Conservation (phyloP, 257 asterid genomes). For the Capsicum chinense region DNA sequence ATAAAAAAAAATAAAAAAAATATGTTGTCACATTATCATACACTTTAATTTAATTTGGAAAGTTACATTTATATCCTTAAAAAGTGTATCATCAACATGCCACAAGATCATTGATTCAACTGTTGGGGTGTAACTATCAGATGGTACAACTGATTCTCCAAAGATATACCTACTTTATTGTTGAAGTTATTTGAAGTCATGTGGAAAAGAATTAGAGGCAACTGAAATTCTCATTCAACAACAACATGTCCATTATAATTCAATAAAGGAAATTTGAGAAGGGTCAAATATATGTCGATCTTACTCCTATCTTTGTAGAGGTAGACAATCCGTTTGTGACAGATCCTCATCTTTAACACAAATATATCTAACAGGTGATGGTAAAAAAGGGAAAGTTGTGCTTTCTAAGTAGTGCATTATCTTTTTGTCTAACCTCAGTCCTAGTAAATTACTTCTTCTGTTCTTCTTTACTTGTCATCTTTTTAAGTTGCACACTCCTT, state of each 20-base stretch:
- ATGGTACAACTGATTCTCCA: not conserved
- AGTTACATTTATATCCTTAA: not conserved
- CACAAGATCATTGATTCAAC: not conserved
- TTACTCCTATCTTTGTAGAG: too few species aligned
- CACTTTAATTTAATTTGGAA: not conserved
- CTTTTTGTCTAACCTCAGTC: not conserved
- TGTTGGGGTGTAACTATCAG: constrained; percentile 17
- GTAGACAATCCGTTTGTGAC: too few species aligned
- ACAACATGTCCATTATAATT: too few species aligned
- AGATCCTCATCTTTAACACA: too few species aligned
- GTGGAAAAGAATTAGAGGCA: not conserved
- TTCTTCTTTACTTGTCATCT: too few species aligned
- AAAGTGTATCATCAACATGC: not conserved
- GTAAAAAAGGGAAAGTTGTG: not conserved
- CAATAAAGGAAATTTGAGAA: too few species aligned
- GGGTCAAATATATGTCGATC: not conserved
- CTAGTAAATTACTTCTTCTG: too few species aligned
- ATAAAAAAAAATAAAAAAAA: too few species aligned
- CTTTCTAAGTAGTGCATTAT: not conserved
- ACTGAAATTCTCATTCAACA: not conserved
- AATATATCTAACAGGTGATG: too few species aligned
- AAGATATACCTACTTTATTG: not conserved
- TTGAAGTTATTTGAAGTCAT: not conserved
- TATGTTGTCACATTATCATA: not conserved
- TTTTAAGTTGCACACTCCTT: too few species aligned